Conservation (phyloP, 306 rosid species). For the Lupinus albus region DNA sequence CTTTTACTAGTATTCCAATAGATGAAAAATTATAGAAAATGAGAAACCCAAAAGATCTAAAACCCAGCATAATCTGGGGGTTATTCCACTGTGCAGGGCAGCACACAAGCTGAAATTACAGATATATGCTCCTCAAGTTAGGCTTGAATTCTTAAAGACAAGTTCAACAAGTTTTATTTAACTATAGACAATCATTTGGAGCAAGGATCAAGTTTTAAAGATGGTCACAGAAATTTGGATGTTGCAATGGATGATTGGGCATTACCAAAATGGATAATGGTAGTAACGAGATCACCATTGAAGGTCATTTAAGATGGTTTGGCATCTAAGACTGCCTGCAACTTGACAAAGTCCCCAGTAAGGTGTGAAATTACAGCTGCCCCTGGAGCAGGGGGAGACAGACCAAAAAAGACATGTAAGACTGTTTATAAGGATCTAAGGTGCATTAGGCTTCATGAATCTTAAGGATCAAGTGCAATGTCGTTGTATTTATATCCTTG, state of each 20-base stretch:
- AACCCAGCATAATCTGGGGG: conserved; percentile 11
- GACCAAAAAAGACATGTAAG: background rate
- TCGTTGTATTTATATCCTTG: background rate
- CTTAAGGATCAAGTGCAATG: background rate
- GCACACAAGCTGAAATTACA: conserved; percentile 6
- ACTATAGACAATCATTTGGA: background rate
- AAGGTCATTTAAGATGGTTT: conserved; percentile 10
- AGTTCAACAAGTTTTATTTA: background rate
- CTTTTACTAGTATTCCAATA: background rate
- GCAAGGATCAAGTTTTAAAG: background rate
- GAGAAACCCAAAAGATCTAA: conserved; percentile 11
- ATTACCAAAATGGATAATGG: conserved; percentile 9
- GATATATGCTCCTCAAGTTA: background rate
- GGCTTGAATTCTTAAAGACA: background rate
- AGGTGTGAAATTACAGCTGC: background rate
- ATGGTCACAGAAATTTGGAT: background rate
- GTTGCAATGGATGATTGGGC: background rate
- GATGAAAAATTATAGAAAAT: conserved; percentile 25
- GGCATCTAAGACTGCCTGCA: conserved; percentile 12
- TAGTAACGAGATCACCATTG: background rate
- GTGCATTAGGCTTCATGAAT: background rate
- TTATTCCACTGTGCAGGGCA: background rate
- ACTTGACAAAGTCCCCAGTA: background rate
- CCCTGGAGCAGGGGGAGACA: background rate
- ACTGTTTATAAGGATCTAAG: background rate